phyloP scores from a whole-genome alignment of 257 asterid genomes.

The Solanum arcanum region DNA sequence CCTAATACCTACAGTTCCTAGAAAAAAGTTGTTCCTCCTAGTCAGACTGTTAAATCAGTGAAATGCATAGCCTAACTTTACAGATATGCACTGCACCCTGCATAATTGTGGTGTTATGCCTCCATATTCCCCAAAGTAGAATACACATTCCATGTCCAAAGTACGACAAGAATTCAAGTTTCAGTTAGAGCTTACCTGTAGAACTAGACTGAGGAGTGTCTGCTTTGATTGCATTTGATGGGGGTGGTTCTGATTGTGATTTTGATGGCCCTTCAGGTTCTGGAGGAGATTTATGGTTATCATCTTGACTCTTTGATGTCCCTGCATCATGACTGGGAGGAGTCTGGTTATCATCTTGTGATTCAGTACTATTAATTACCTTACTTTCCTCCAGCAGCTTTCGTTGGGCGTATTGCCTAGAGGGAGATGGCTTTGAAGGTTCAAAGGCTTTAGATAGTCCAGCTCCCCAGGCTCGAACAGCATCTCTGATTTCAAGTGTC shows the following conservation, averaged over 20 bases:
- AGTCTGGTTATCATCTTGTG: conserved; percentile 50
- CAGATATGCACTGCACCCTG: background rate
- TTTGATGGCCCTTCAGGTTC: conserved; percentile 43
- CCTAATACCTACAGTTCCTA: background rate
- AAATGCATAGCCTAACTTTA: background rate
- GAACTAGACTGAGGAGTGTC: conserved; percentile 18
- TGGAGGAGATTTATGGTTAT: conserved; percentile 35
- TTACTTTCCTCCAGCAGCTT: conserved; percentile 69
- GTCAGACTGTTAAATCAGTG: background rate
- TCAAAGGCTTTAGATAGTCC: conserved; percentile 94
- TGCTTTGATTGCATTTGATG: conserved; percentile 37
- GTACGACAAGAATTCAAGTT: background rate
- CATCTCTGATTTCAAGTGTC: conserved; percentile 97
- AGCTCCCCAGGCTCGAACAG: conserved; percentile 99
- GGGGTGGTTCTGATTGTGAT: conserved; percentile 36
- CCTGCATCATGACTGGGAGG: conserved; percentile 38
- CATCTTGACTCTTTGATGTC: conserved; percentile 32
- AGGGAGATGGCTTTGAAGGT: conserved; percentile 97
- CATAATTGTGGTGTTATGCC: background rate
- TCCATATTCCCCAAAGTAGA: background rate
- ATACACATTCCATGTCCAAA: background rate
- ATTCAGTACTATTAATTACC: conserved; percentile 34
- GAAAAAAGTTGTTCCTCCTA: background rate
- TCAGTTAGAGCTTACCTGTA: conserved; percentile 41
- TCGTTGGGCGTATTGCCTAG: conserved; percentile 87